phyloP scores from a whole-genome alignment of 2,329 filamentous ascomycete species.

The Colletotrichum ledebouriae region DNA sequence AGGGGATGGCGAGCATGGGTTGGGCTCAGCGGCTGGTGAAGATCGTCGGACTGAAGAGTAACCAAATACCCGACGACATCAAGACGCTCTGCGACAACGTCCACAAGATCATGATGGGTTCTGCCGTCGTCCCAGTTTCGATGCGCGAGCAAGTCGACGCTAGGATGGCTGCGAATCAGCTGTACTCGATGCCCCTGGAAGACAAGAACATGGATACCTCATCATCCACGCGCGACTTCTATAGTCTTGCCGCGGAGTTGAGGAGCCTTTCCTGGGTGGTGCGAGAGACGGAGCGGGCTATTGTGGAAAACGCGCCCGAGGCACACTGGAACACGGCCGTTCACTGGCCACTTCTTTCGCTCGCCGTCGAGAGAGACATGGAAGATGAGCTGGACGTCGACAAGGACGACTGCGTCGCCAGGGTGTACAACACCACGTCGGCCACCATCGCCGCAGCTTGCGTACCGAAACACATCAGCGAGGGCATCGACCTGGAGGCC shows the following conservation, averaged over 20 bases:
- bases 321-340: background rate
- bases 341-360: background rate
- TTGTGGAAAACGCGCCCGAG: background rate
- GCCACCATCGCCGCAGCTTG: background rate
- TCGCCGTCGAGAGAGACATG: background rate
- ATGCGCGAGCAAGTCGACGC: background rate
- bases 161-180: too few species aligned
- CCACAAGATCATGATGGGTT: background rate
- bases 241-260: background rate
- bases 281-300: background rate
- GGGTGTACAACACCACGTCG: background rate
- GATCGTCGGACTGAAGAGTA: background rate
- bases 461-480: background rate
- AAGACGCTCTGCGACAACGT: background rate
- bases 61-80: background rate
- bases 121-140: background rate
- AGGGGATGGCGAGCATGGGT: conserved; percentile 1
- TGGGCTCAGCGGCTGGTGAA: background rate
- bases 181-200: background rate
- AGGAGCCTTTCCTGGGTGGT: background rate
- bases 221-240: background rate
- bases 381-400: background rate
- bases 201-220: background rate
- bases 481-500: background rate
- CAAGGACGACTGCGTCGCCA: background rate